phyloP scores from a whole-genome alignment of 106 monocot species.

The Amphibolis antarctica region DNA sequence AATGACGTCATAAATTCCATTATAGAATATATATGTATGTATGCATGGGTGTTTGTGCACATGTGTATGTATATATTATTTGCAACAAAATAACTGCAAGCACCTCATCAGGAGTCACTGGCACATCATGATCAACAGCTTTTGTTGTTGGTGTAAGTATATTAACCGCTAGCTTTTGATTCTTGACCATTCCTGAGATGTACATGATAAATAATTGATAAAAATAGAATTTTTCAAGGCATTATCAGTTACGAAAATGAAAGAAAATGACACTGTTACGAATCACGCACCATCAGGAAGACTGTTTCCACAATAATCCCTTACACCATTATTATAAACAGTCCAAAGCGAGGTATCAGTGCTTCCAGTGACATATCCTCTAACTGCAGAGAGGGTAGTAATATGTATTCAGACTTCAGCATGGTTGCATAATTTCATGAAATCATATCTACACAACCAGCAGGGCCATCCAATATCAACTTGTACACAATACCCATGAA shows the following conservation, averaged over 20 bases:
- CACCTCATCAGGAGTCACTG: conserved; percentile 92
- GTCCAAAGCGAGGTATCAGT: conserved; percentile 98
- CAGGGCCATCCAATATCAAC: background rate
- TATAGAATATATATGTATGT: background rate
- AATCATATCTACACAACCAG: background rate
- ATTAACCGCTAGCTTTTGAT: conserved; percentile 72
- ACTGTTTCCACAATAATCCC: conserved; percentile 78
- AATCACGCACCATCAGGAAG: conserved; percentile 60
- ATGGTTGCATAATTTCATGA: background rate
- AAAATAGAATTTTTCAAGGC: background rate
- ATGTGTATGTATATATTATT: no score
- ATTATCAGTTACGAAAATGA: background rate
- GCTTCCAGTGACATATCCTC: conserved; percentile 91
- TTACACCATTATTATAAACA: conserved; percentile 72
- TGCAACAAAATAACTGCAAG: background rate
- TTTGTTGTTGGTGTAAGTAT: conserved; percentile 98
- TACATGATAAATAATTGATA: background rate
- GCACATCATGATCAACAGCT: conserved; percentile 79
- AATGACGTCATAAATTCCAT: no score
- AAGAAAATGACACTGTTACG: background rate
- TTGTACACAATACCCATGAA: no score
- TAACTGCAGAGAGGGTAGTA: conserved; percentile 33
- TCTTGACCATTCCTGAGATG: conserved; percentile 75
- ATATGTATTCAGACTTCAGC: background rate
- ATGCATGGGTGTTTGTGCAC: no score